Evolutionary conservation across 163 green algal species (phyloP).

Genomic region (Scenedesmus sp.): DNA sequence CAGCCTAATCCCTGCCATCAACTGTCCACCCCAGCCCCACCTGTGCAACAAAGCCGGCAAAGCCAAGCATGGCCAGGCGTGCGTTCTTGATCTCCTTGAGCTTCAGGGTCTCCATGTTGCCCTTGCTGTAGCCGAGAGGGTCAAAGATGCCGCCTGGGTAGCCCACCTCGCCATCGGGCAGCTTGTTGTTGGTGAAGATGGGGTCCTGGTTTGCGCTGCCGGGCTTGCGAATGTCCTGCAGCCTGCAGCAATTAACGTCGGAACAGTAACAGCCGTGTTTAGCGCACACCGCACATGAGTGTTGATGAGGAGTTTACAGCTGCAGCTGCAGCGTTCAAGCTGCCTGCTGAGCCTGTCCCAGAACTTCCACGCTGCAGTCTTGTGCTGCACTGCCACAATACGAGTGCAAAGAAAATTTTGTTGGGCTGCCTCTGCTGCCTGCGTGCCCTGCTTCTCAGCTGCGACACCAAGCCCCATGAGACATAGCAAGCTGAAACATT

Average conservation of each 20-base stretch:
- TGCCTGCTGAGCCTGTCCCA: too few species aligned
- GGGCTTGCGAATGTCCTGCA: constrained; percentile 82
- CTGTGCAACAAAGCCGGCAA: constrained; percentile 90
- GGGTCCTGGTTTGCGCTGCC: constrained; percentile 88
- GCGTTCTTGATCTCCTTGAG: constrained; percentile 97
- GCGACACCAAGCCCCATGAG: too few species aligned
- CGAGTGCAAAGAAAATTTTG: too few species aligned
- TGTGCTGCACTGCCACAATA: too few species aligned
- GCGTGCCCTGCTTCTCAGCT: too few species aligned
- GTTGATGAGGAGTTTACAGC: background rate
- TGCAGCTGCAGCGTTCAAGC: too few species aligned
- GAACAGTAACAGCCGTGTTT: too few species aligned
- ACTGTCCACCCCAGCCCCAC: constrained; percentile 18
- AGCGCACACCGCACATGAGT: too few species aligned
- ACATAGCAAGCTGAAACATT: too few species aligned
- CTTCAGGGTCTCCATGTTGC: constrained; percentile 75
- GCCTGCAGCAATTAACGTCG: background rate
- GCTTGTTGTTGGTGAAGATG: constrained; percentile 88
- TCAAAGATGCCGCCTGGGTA: constrained; percentile 94
- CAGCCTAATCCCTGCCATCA: background rate
- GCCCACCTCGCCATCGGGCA: constrained; percentile 76
- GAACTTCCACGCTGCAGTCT: too few species aligned
- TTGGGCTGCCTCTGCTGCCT: too few species aligned
- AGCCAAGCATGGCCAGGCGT: constrained; percentile 91
- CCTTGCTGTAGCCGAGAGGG: constrained; percentile 87